Evolutionary conservation across 1,139 yeast species (phyloP), one percentile per base, ranked within the genome.

Genomic region (Maudiozyma humilis): DNA sequence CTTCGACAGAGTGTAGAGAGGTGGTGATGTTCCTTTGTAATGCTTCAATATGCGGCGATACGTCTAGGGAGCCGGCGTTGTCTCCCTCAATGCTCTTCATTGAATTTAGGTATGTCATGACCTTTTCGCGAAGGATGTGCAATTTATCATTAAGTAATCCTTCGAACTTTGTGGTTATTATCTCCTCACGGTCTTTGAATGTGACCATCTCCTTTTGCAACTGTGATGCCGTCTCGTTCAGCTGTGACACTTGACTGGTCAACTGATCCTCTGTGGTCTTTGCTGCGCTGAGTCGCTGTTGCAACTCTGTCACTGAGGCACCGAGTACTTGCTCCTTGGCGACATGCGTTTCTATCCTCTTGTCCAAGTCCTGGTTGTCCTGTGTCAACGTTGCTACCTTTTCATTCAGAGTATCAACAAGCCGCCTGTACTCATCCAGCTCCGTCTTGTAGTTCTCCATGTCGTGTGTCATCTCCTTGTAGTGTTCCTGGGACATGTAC

Each of bases 401-500:
- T 31, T 61, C 57, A 27, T 54, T 56, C 29, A 70, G 45, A 4
- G 60, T 55, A 23, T 68, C 72, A 14, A 63, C 62, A 13, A 59
- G 59, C 40, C 73, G 53, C 42, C 64, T 59, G 15, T 63, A 56
- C 49, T 74, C 78, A 32, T 66, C 67, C 6, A 70, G 61, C 50
- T 73, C 76, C 4, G 69, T 69, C 40, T 68, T 71, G 40, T 66
- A 64, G 45, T 67, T 72, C 47, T 72, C 74, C 17, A 70, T 59
- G 43, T 70, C 72, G 44, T 66, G 67, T 46, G 73, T 67, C 31
- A 80, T 50, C 32, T 70, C 72, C 41, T 72, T 71, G 53, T 79
- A 79, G 54, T 79, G 79, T 6, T 66, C 70, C 40, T 76, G 78
- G 52, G 78, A 77, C 70, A 82, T 62, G 58, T 68, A 79, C 14